Evolutionary conservation across 2,329 filamentous ascomycete genomes (phyloP).

Genomic region (Pleomassaria siparia): DNA sequence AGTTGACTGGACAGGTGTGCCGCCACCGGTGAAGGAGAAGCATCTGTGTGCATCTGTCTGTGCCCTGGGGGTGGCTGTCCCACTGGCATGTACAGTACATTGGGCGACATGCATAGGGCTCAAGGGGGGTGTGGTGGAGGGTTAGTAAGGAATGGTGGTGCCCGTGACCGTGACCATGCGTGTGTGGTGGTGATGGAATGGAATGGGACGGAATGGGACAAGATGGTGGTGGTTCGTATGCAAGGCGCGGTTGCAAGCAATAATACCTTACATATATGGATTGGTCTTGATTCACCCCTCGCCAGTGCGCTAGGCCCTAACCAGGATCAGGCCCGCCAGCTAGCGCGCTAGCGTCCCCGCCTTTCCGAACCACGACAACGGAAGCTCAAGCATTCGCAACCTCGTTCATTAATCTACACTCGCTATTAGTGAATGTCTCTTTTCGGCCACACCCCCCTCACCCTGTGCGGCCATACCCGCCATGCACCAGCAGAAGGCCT

Average conservation of each 20-base stretch:
- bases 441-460: background rate
- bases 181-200: background rate
- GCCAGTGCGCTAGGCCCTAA: too few species aligned
- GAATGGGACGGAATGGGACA: too few species aligned
- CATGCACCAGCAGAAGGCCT: background rate
- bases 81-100: slow-evolving; percentile 31
- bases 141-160: slow-evolving; percentile 3
- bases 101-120: slow-evolving; percentile 8
- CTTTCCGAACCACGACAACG: slow-evolving; percentile 7
- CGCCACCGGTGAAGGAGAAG: slow-evolving; percentile 21
- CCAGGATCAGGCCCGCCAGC: too few species aligned
- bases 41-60: too few species aligned
- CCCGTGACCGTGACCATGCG: slow-evolving; percentile 11
- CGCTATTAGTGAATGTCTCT: background rate
- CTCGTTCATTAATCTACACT: background rate
- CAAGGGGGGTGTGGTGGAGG: too few species aligned
- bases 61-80: slow-evolving; percentile 4
- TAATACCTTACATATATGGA: too few species aligned
- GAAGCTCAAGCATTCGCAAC: slow-evolving; percentile 5
- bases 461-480: slow-evolving; percentile 5
- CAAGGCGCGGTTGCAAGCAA: slow-evolving; percentile 20
- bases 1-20: slow-evolving; percentile 16
- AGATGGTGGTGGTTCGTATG: slow-evolving; percentile 13
- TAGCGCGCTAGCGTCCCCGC: slow-evolving; percentile 10
- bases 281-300: slow-evolving; percentile 17